A percentile compares a stretch with the other conserved stretches of the same genome.
Conservation (phyloP, 1,284 basidiomycete genomes). For the Puccinia novopanici region DNA sequence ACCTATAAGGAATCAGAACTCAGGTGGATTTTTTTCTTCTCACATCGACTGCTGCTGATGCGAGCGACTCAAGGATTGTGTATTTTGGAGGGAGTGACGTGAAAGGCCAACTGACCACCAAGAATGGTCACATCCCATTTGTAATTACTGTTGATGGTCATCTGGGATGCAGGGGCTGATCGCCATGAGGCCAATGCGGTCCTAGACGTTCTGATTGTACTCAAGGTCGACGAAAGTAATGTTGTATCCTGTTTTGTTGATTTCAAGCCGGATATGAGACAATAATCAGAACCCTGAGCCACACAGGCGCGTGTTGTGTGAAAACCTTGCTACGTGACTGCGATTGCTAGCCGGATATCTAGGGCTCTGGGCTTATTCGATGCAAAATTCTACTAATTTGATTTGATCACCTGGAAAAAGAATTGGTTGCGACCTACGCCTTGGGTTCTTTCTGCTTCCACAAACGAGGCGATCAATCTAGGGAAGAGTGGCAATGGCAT, state of each 20-base stretch:
- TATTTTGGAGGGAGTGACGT: background rate
- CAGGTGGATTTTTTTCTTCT: background rate
- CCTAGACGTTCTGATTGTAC: constrained; percentile 14
- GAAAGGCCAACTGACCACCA: constrained; percentile 21
- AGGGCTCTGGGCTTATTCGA: background rate
- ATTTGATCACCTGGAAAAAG: background rate
- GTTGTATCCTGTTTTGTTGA: constrained; percentile 11
- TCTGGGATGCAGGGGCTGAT: constrained; percentile 5
- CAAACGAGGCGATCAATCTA: constrained; percentile 60
- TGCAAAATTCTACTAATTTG: background rate
- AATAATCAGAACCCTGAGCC: background rate
- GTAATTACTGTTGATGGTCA: constrained; percentile 17
- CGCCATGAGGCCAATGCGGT: constrained; percentile 34
- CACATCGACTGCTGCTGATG: too few species aligned
- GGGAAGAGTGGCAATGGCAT: constrained; percentile 89
- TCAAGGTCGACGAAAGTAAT: constrained; percentile 32
- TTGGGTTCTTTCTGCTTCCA: constrained; percentile 33
- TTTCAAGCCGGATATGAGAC: background rate
- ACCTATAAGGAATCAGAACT: constrained; percentile 42
- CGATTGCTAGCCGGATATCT: background rate
- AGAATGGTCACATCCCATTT: constrained; percentile 50
- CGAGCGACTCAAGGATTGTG: background rate
- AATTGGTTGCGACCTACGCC: constrained; percentile 1
- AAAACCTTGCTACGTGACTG: too few species aligned
- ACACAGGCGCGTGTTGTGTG: too few species aligned